Conservation (phyloP, 768 basidiomycete genomes). For the Aureoboletus auriporus region DNA sequence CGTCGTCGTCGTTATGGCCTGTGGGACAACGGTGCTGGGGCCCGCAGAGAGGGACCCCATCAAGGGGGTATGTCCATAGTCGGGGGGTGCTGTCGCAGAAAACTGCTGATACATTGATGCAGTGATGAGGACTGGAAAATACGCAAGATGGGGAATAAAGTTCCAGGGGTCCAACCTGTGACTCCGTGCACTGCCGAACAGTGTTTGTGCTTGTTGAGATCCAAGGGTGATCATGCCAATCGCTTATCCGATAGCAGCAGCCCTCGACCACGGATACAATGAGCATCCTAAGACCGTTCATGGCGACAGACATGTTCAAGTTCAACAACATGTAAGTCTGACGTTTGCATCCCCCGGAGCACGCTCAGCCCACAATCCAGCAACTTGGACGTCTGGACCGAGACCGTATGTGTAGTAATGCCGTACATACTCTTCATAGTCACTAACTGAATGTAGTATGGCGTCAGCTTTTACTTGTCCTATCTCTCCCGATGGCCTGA, state of each 20-base stretch:
- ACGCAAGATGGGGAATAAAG: slow-evolving; percentile 15
- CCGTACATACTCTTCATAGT: neutral
- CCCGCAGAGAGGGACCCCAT: slow-evolving; percentile 31
- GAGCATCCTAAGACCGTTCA: slow-evolving; percentile 85
- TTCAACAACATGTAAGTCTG: slow-evolving; percentile 82
- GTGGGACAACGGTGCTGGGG: slow-evolving; percentile 31
- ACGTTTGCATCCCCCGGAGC: neutral
- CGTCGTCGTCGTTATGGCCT: slow-evolving; percentile 25
- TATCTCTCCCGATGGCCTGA: slow-evolving; percentile 93
- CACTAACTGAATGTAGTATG: slow-evolving; percentile 51
- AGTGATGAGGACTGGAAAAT: slow-evolving; percentile 21
- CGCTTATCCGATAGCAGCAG: too few species aligned
- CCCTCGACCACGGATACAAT: too few species aligned
- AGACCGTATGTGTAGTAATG: slow-evolving; percentile 69
- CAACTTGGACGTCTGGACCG: slow-evolving; percentile 96
- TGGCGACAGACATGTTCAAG: slow-evolving; percentile 84
- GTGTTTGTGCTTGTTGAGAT: slow-evolving; percentile 30
- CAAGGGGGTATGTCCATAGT: slow-evolving; percentile 31
- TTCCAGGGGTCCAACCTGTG: slow-evolving; percentile 28
- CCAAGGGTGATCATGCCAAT: neutral
- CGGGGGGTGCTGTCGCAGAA: slow-evolving; percentile 28
- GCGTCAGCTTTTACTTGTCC: slow-evolving; percentile 81
- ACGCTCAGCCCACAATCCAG: slow-evolving; percentile 36
- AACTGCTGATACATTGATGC: slow-evolving; percentile 35
- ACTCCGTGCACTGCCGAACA: slow-evolving; percentile 25